These are phyloP conservation scores for Zostera marina DNA, from an alignment of 116 monocot species.

Conservation along the genomic window DNA sequence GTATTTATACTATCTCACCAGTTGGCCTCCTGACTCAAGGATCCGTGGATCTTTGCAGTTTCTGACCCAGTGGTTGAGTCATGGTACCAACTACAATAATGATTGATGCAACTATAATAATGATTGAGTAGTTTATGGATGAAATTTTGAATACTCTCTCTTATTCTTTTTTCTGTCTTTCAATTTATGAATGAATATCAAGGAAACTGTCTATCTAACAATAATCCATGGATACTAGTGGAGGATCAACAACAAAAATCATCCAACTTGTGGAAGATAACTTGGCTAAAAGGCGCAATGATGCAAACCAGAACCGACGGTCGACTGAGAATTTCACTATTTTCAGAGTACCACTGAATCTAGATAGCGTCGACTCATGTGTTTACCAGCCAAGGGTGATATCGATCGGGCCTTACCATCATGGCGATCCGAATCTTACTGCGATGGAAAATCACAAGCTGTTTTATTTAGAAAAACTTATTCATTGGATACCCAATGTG, in stretches of 20 bases:
- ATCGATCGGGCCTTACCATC: conserved; percentile 15
- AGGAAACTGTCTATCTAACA: too few species aligned
- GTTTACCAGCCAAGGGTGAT: conserved; percentile 9
- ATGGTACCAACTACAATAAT: too few species aligned
- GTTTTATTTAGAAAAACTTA: neutral
- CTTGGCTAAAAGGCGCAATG: neutral
- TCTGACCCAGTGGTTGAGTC: too few species aligned
- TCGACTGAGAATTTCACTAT: neutral
- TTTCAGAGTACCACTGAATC: conserved; percentile 6
- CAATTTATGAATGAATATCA: too few species aligned
- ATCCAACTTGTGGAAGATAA: neutral
- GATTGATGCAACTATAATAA: too few species aligned
- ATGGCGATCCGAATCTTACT: conserved; percentile 2
- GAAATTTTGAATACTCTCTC: too few species aligned
- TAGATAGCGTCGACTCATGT: neutral
- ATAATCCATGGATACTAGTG: neutral
- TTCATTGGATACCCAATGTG: neutral
- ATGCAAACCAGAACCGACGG: neutral
- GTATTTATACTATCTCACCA: too few species aligned
- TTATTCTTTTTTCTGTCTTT: too few species aligned
- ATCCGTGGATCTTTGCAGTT: too few species aligned
- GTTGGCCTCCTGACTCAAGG: too few species aligned
- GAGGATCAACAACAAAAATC: neutral
- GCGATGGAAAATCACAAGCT: conserved; percentile 12
- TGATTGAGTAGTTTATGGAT: too few species aligned